Evolutionary conservation across 31 red algal genomes (phyloP).

Genomic region (Porphyra umbilicalis): DNA sequence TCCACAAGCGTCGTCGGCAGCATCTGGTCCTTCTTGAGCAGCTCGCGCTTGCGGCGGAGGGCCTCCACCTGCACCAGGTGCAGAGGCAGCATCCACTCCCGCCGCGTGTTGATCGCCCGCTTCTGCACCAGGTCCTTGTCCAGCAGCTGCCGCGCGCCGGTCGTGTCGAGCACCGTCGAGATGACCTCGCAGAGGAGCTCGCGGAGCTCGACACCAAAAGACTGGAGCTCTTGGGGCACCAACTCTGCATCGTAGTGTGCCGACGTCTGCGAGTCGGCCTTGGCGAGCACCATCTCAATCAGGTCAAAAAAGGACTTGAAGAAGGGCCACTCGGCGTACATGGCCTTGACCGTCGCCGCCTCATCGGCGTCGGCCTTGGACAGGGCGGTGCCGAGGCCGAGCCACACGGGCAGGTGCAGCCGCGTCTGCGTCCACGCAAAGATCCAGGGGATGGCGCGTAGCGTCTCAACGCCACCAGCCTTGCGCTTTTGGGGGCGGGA

Average conservation of each 20-base stretch:
- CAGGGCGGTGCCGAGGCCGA: slow-evolving; percentile 71
- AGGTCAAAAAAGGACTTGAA: slow-evolving; percentile 87
- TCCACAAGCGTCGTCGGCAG: slow-evolving; percentile 31
- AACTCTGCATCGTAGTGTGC: slow-evolving; percentile 79
- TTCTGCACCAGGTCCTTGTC: slow-evolving; percentile 79
- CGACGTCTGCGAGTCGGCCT: slow-evolving; percentile 81
- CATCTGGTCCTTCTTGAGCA: slow-evolving; percentile 22
- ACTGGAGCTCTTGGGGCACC: slow-evolving; percentile 56
- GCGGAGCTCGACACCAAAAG: slow-evolving; percentile 63
- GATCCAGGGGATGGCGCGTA: slow-evolving; percentile 98
- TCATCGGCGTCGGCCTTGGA: slow-evolving; percentile 26
- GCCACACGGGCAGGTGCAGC: slow-evolving; percentile 84
- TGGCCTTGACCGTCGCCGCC: slow-evolving; percentile 26
- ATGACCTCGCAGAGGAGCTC: slow-evolving; percentile 64
- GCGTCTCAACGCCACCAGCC: slow-evolving; percentile 88
- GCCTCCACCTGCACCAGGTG: slow-evolving; percentile 82
- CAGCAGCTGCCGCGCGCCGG: slow-evolving; percentile 65
- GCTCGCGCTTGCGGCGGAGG: slow-evolving; percentile 43
- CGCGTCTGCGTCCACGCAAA: slow-evolving; percentile 97
- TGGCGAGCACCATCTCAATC: slow-evolving; percentile 92
- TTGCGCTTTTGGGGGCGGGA: slow-evolving; percentile 87
- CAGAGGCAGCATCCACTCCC: slow-evolving; percentile 83
- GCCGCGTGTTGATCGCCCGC: slow-evolving; percentile 67
- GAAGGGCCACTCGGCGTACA: slow-evolving; percentile 92
- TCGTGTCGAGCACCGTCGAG: slow-evolving; percentile 46